Evolutionary conservation across 2,329 filamentous ascomycete species (phyloP).

Genomic region (Pseudopithomyces maydicus): DNA sequence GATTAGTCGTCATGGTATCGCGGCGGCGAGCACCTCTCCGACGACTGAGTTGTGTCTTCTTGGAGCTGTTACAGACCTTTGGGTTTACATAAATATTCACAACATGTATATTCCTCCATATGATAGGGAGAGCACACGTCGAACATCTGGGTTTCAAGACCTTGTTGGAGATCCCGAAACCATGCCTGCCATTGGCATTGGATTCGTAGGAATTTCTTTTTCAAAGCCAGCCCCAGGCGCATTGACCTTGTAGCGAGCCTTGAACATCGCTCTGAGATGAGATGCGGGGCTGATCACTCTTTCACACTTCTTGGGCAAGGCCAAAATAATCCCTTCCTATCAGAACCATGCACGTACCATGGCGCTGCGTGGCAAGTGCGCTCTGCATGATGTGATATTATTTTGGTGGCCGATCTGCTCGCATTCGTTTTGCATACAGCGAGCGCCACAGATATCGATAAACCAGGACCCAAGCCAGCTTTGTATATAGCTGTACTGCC

Average conservation of each 20-base stretch:
- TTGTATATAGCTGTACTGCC: background rate
- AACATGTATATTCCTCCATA: background rate
- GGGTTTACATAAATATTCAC: too few species aligned
- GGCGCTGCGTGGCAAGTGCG: constrained; percentile 2
- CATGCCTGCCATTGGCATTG: background rate
- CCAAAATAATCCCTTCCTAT: background rate
- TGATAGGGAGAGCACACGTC: background rate
- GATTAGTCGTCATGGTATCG: background rate
- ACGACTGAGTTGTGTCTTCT: too few species aligned
- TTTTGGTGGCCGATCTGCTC: background rate
- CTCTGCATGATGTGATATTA: background rate
- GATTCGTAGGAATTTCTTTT: constrained; percentile 2
- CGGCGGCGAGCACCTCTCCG: too few species aligned
- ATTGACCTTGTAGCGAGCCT: constrained; percentile 1
- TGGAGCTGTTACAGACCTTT: too few species aligned
- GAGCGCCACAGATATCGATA: background rate
- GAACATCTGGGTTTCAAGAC: constrained; percentile 6
- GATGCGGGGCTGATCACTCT: constrained; percentile 7
- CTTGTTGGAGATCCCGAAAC: background rate
- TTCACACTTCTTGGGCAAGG: background rate
- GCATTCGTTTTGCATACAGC: constrained; percentile 4
- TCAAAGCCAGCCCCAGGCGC: background rate
- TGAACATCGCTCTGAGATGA: constrained; percentile 3
- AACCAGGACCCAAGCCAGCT: background rate
- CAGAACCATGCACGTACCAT: constrained; percentile 5